These are phyloP conservation scores for Fraxinus paxiana DNA, from an alignment of 305 asterid species.

Conservation along the genomic window DNA sequence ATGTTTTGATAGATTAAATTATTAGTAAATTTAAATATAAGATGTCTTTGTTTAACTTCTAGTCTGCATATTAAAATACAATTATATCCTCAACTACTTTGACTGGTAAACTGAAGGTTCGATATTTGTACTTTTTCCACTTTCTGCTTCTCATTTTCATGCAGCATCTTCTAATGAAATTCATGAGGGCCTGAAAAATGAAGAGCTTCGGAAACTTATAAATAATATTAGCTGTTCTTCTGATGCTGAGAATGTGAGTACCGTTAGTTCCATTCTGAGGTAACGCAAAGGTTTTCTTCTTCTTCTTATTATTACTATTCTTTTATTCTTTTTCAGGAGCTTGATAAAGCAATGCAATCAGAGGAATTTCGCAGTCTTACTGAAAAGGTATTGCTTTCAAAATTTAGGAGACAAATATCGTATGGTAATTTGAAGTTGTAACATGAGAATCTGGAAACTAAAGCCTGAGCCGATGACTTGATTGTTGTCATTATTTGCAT, in stretches of 20 bases:
- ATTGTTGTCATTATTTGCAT: background rate
- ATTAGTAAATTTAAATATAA: background rate
- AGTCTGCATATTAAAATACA: background rate
- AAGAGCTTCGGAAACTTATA: constrained; percentile 58
- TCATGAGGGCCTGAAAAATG: constrained; percentile 47
- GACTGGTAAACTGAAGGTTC: background rate
- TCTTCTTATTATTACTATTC: background rate
- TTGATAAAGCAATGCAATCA: constrained; percentile 50
- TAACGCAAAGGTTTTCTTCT: background rate
- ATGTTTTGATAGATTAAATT: background rate
- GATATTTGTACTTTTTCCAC: background rate
- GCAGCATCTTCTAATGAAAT: constrained; percentile 74
- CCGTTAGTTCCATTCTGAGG: background rate
- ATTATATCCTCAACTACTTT: background rate
- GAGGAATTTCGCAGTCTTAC: constrained; percentile 41
- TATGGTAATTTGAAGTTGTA: background rate
- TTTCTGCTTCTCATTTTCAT: constrained; percentile 14
- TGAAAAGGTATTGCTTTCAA: constrained; percentile 38
- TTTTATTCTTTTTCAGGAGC: constrained; percentile 36
- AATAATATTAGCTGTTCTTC: constrained; percentile 41
- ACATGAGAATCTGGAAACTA: background rate
- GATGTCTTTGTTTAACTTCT: background rate
- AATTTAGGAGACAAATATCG: background rate
- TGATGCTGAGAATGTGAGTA: constrained; percentile 59
- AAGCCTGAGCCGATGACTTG: background rate